Evolutionary conservation across 2,329 filamentous ascomycete genomes (phyloP).

Genomic region (Fusarium abutilonis): DNA sequence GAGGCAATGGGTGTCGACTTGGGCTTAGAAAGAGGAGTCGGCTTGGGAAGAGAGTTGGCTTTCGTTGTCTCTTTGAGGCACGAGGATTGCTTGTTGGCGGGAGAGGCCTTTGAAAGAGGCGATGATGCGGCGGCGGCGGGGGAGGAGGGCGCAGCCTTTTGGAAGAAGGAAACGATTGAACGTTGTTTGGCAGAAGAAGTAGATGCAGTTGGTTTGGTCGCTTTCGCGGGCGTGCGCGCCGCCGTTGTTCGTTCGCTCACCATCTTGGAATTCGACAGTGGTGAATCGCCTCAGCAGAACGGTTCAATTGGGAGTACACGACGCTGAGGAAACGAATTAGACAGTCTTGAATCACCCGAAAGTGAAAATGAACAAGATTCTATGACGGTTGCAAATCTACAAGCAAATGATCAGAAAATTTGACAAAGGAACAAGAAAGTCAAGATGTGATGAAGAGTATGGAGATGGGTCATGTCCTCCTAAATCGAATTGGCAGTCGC

Average conservation of each 20-base stretch:
- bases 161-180: slow-evolving; percentile 58
- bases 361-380: not conserved
- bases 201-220: slow-evolving; percentile 43
- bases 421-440: slow-evolving; percentile 12
- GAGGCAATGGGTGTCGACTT: slow-evolving; percentile 47
- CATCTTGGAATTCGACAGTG: slow-evolving; percentile 41
- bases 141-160: slow-evolving; percentile 52
- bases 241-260: slow-evolving; percentile 44
- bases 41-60: slow-evolving; percentile 55
- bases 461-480: not conserved
- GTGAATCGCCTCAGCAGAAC: slow-evolving; percentile 9
- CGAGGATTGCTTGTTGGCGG: slow-evolving; percentile 47
- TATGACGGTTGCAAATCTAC: not conserved
- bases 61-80: slow-evolving; percentile 56
- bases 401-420: slow-evolving; percentile 9
- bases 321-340: not conserved
- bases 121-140: slow-evolving; percentile 49
- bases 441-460: slow-evolving; percentile 5
- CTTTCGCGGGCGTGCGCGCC: slow-evolving; percentile 51
- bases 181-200: slow-evolving; percentile 54
- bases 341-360: slow-evolving; percentile 33
- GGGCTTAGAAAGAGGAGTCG: slow-evolving; percentile 52
- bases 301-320: slow-evolving; percentile 3
- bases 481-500: slow-evolving; percentile 28
- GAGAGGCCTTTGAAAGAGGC: slow-evolving; percentile 47